Evolutionary conservation across 2,329 filamentous ascomycete genomes (phyloP), one percentile per base, ranked within the genome.

Genomic region (Tolypocladium amazonense): DNA sequence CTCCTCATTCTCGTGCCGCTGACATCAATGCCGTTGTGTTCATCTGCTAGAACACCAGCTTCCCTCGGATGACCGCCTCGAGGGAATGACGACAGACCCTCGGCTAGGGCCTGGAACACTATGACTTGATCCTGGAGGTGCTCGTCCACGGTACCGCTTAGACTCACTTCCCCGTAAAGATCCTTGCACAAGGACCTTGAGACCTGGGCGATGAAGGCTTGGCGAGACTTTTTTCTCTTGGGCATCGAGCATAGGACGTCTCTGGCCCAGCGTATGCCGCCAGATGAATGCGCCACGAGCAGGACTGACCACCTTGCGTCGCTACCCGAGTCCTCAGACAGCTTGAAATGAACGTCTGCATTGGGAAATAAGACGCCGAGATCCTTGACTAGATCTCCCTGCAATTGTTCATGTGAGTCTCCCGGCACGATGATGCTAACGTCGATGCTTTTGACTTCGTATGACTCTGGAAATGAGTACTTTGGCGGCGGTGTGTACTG

Each of bases 91-190:
- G 82, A 82, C 57, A 68, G 72, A 0, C 81, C 83, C 15, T 78
- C 74, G 1, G 81, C 79, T 12, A 87, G 71, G 4, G 81, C 80
- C 68, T 87, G 84, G 65, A 86, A 85, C 23, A 83, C 73, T 3
- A 86, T 72, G 30, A 87, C 65, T 68, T 87, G 84, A 68, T 87
- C 85, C 69, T 86, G 82, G 18, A 87, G 73, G 65, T 80, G 77
- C 63, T 81, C 75, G 62, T 87, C 84, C 8, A 83, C 79, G 2
- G 77, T 73, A 0, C 81, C 77, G 2, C 76, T 72, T 1, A 72
- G 65, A 9, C 67, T 66, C 0, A 81, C 70, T 64, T 84, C 81
- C 2, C 72, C 68, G 58, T 73, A 72, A 25, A 86, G 70, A 3
- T 75, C 73, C 55, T 69, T 71, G 50, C 77, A 77, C 4, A 85